Percentiles rank a stretch among this genome's conserved stretches.
phyloP scores from a whole-genome alignment of 2,329 filamentous ascomycete species.

The Exophiala xenobiotica region DNA sequence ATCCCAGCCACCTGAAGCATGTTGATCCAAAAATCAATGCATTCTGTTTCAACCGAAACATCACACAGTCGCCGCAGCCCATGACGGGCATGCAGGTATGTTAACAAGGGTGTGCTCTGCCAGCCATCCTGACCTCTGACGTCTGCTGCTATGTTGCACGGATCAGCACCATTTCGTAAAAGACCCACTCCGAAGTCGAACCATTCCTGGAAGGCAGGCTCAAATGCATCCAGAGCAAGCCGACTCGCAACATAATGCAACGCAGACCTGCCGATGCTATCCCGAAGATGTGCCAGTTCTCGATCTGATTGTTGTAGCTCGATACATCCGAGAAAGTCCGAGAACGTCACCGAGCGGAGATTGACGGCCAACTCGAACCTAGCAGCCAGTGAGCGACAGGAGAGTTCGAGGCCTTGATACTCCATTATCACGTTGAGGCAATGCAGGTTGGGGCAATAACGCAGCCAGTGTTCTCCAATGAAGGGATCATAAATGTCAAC shows the following conservation, averaged over 20 bases:
- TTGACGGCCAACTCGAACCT: not conserved
- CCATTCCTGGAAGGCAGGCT: no score
- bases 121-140: not conserved
- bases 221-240: not conserved
- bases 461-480: not conserved
- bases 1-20: conserved; percentile 3
- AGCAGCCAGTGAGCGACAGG: not conserved
- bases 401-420: not conserved
- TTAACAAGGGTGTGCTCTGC: not conserved
- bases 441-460: not conserved
- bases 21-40: not conserved
- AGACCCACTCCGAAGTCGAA: not conserved
- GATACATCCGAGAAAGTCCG: not conserved
- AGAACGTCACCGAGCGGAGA: not conserved
- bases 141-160: conserved; percentile 1
- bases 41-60: no score
- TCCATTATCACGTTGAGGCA: not conserved
- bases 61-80: no score
- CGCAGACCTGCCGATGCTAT: not conserved
- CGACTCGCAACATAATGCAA: conserved; percentile 3
- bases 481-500: not conserved
- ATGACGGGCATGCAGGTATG: not conserved
- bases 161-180: not conserved
- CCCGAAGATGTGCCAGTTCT: not conserved
- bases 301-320: not conserved